Conservation (phyloP, 1,284 basidiomycete species). For the Rhodotorula sp. region DNA sequence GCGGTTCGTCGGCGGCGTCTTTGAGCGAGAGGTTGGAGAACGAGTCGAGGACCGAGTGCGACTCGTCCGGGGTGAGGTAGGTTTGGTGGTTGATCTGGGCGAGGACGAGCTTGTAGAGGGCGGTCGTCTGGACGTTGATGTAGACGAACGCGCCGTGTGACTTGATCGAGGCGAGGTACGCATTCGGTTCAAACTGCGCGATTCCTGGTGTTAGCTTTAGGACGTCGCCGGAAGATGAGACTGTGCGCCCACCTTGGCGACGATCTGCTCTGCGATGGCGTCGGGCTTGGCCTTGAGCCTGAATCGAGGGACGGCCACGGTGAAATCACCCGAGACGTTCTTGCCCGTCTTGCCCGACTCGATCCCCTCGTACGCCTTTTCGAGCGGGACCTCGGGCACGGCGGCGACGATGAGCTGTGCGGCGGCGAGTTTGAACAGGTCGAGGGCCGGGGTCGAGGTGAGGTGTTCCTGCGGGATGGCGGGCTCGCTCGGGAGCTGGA, state of each 20-base stretch:
- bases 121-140: slow-evolving; percentile 70
- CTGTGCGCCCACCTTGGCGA: slow-evolving; percentile 62
- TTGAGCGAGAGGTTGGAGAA: slow-evolving; percentile 29
- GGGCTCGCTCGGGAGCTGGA: slow-evolving; percentile 44
- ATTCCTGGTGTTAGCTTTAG: no score
- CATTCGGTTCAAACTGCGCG: slow-evolving; percentile 54
- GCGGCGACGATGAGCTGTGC: slow-evolving; percentile 72
- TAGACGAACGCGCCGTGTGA: slow-evolving; percentile 78
- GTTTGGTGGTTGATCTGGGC: slow-evolving; percentile 76
- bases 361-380: slow-evolving; percentile 75
- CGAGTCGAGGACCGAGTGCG: slow-evolving; percentile 24
- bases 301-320: slow-evolving; percentile 87
- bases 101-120: slow-evolving; percentile 74
- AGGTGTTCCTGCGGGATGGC: slow-evolving; percentile 55
- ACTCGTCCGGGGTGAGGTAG: slow-evolving; percentile 50
- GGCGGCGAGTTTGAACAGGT: slow-evolving; percentile 80
- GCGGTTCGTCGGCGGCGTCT: slow-evolving; percentile 42
- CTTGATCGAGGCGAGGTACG: slow-evolving; percentile 61
- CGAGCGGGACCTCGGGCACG: slow-evolving; percentile 60
- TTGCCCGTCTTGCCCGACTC: slow-evolving; percentile 88
- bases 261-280: slow-evolving; percentile 71
- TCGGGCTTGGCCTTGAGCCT: slow-evolving; percentile 79
- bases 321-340: slow-evolving; percentile 64
- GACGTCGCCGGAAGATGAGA: no score
- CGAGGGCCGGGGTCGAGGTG: slow-evolving; percentile 68